Evolutionary conservation across 2,329 filamentous ascomycete genomes (phyloP).

Genomic region (Pseudogymnoascus sp.): DNA sequence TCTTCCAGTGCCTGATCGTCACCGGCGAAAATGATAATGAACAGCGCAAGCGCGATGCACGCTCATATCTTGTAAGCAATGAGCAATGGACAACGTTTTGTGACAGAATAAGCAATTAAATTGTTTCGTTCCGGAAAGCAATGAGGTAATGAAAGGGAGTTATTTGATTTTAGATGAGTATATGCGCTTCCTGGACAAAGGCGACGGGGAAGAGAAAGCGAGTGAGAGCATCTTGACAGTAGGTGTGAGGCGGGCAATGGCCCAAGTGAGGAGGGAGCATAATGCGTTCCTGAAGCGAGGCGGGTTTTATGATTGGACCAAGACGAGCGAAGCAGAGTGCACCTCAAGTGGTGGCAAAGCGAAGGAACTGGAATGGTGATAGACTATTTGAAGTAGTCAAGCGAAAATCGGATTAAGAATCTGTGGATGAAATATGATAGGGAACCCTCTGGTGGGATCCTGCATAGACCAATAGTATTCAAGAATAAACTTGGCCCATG

Average conservation of each 20-base stretch:
- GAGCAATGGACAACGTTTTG: slow-evolving; percentile 42
- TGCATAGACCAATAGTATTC: too few relatives aligned
- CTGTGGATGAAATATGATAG: too few relatives aligned
- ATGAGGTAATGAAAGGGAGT: slow-evolving; percentile 42
- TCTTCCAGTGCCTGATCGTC: slow-evolving; percentile 48
- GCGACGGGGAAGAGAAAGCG: slow-evolving; percentile 5
- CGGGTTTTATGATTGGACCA: slow-evolving; percentile 17
- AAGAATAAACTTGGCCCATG: too few relatives aligned
- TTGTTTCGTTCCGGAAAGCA: slow-evolving; percentile 42
- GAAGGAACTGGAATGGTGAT: too few relatives aligned
- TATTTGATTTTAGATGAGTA: slow-evolving; percentile 33
- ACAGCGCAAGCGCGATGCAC: slow-evolving; percentile 33
- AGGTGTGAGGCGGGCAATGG: slow-evolving; percentile 14
- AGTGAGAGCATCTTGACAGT: slow-evolving; percentile 14
- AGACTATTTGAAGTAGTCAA: too few relatives aligned
- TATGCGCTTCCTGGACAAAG: slow-evolving; percentile 18
- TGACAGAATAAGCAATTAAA: slow-evolving; percentile 32
- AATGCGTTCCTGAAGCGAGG: slow-evolving; percentile 12
- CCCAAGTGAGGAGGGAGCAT: slow-evolving; percentile 12
- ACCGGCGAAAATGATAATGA: slow-evolving; percentile 45
- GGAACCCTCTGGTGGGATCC: too few relatives aligned
- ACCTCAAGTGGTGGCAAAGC: too few relatives aligned
- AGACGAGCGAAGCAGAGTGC: neutral
- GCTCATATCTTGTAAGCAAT: slow-evolving; percentile 39
- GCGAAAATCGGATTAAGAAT: too few relatives aligned